Evolutionary conservation across 192 early-diverging fungal genomes (phyloP), one percentile per base, ranked within the genome.

Genomic region (Coemansia sp.): DNA sequence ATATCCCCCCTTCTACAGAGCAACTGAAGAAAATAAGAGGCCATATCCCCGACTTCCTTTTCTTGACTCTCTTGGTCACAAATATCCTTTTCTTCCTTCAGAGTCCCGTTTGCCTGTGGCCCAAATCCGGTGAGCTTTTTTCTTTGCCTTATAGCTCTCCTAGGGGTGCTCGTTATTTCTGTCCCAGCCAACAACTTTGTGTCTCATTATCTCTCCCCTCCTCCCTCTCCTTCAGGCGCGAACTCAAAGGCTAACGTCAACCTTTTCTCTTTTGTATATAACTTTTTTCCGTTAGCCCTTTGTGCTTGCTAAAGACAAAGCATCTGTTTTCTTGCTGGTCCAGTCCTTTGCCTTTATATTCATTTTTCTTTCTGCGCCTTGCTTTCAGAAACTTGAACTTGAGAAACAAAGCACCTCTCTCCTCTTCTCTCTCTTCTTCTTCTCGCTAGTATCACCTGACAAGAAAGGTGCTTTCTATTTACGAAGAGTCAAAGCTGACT

Each of bases 261-360:
- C n/a, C 49, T 24, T 21, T 24, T 26, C 23, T 53, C 15, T 53
- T 26, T 59, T 59, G 20, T 59, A 59, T 59, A 59, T 55, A 55
- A 7, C 52, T 1, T 36, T 18, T 59, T 59, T 59, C 15, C 26
- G 6, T 6, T 12, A 6, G 51, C 51, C 16, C 33, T 59, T 59
- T 59, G 57, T 59, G 57, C 57, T 59, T 59, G 57, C n/a, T 6
- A 59, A 59, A 59, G 57, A 59, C 51, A 53, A 53, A 53, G 51
- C 4, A 26, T 26, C 51, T 26, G 24, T 26, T 26, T 21, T 53
- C 10, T 53, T 26, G 6, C 51, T 10, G 1, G 23, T 23, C 23
- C 39, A 6, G 39, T 36, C n/a, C 39, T 60, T 52, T 68, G 49
- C 35, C 52, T 39, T 38, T 68, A 62, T 49, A 51, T 68, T 41